These are phyloP conservation scores for Thuidium tamariscinum DNA, from an alignment of 225 moss, liverwort and hornwort genomes.

Conservation along the genomic window DNA sequence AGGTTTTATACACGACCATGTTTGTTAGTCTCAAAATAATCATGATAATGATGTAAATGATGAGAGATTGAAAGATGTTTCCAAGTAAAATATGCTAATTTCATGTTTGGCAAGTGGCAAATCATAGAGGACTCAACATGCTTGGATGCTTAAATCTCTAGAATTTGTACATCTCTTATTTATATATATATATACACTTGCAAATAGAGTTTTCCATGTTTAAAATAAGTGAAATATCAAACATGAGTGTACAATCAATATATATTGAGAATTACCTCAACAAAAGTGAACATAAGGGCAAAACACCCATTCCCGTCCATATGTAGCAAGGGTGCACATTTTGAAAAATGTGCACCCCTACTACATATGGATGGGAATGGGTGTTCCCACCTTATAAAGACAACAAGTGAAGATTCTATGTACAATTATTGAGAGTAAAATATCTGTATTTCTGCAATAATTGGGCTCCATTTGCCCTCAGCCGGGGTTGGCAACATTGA, in stretches of 20 bases:
- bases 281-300: not conserved
- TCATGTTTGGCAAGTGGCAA: not conserved
- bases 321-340: too few relatives aligned
- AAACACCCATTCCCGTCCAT: too few relatives aligned
- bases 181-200: rapidly evolving
- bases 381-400: too few relatives aligned
- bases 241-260: not conserved
- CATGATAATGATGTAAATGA: not conserved
- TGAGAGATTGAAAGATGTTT: not conserved
- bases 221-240: not conserved
- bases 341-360: too few relatives aligned
- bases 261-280: not conserved
- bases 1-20: not conserved
- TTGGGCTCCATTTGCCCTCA: not conserved
- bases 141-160: not conserved
- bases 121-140: not conserved
- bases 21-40: not conserved
- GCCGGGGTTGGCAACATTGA: not conserved
- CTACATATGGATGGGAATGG: too few relatives aligned
- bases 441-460: not conserved
- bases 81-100: not conserved
- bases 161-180: not conserved
- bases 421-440: not conserved
- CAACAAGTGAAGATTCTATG: not conserved
- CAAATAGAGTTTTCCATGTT: not conserved